Evolutionary conservation across 1,284 basidiomycete genomes (phyloP).

Genomic region (Thelephora terrestris): DNA sequence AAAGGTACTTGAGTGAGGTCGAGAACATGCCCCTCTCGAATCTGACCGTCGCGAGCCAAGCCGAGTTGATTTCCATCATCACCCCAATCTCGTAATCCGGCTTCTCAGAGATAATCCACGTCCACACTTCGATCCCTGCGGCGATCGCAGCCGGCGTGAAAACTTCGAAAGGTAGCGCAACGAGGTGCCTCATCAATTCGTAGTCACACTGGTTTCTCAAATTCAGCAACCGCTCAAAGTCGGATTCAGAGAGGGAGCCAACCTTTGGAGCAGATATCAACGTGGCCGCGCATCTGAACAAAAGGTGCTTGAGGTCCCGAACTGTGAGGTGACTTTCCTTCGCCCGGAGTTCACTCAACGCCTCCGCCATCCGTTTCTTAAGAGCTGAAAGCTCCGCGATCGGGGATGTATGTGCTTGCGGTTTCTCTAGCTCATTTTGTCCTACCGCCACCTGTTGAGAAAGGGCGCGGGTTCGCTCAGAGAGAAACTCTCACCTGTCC

Average conservation of each 20-base stretch:
- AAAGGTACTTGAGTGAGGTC: slow-evolving; percentile 62
- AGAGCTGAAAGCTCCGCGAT: slow-evolving; percentile 53
- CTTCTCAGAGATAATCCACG: slow-evolving; percentile 89
- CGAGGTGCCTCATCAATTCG: slow-evolving; percentile 82
- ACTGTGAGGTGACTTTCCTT: slow-evolving; percentile 67
- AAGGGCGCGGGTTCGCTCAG: no score
- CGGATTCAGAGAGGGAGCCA: slow-evolving; percentile 8
- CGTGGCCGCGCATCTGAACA: slow-evolving; percentile 83
- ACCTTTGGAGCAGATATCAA: slow-evolving; percentile 67
- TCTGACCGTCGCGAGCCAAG: slow-evolving; percentile 81
- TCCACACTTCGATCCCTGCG: slow-evolving; percentile 91
- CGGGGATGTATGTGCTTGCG: slow-evolving; percentile 48
- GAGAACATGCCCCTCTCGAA: slow-evolving; percentile 80
- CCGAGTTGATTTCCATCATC: slow-evolving; percentile 79
- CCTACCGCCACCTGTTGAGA: slow-evolving; percentile 21
- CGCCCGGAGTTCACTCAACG: slow-evolving; percentile 56
- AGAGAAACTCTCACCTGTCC: background rate
- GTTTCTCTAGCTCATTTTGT: slow-evolving; percentile 45
- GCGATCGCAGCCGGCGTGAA: slow-evolving; percentile 83
- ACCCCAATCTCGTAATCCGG: slow-evolving; percentile 67
- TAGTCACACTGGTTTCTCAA: slow-evolving; percentile 59
- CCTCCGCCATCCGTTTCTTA: slow-evolving; percentile 59
- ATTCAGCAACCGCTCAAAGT: slow-evolving; percentile 1
- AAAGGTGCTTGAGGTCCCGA: slow-evolving; percentile 73
- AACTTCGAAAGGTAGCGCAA: slow-evolving; percentile 81